Percentiles rank a stretch among this genome's conserved stretches.
Conservation (phyloP, 202 grass and related monocot genomes). For the Digitaria exilis region DNA sequence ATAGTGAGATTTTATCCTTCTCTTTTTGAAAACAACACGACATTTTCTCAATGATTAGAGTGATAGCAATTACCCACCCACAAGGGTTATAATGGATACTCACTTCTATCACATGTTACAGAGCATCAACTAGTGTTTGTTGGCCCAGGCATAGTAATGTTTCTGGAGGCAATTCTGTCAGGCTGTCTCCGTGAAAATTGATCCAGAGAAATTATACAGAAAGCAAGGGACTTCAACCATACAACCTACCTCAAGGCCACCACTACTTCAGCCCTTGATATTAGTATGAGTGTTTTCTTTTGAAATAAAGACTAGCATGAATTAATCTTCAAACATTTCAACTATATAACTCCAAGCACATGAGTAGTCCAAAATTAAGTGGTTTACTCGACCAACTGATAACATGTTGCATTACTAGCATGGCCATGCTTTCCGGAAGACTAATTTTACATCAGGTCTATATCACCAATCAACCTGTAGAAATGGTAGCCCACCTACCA, state of each 20-base stretch:
- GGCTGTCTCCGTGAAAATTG: not conserved
- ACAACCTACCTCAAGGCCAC: no score
- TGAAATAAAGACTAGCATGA: not conserved
- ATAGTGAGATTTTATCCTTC: not conserved
- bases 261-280: no score
- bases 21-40: not conserved
- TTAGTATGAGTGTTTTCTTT: no score
- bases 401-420: not conserved
- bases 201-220: no score
- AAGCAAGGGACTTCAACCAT: no score
- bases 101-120: not conserved
- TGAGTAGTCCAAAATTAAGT: not conserved
- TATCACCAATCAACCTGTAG: no score
- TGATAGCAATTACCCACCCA: slow-evolving; percentile 5
- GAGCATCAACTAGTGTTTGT: not conserved
- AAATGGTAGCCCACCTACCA: slow-evolving; percentile 22
- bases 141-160: not conserved
- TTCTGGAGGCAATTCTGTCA: not conserved
- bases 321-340: not conserved
- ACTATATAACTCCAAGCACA: not conserved
- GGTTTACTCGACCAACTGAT: not conserved
- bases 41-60: slow-evolving; percentile 19
- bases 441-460: not conserved
- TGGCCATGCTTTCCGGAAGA: not conserved
- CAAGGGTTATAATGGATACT: not conserved